phyloP scores from a whole-genome alignment of 352 stramenopile species.

The Globisporangium parvum region DNA sequence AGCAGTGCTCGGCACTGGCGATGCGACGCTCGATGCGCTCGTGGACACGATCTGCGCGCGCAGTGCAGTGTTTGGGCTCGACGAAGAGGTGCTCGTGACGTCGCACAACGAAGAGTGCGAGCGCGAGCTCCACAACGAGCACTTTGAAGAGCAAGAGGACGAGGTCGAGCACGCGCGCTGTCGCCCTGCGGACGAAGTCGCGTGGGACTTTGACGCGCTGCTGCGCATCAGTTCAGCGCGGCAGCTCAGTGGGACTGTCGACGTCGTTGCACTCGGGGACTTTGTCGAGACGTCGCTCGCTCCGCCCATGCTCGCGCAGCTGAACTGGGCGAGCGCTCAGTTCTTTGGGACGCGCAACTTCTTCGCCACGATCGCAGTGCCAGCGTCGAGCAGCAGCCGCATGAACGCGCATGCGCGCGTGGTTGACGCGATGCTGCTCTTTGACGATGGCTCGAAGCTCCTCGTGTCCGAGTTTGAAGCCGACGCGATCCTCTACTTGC shows the following conservation, averaged over 20 bases:
- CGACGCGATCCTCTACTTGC: slow-evolving; percentile 2
- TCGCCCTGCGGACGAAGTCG: slow-evolving; percentile 14
- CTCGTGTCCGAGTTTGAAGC: slow-evolving; percentile 9
- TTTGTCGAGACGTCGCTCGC: not conserved
- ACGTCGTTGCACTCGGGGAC: not conserved
- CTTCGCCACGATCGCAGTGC: slow-evolving; percentile 18
- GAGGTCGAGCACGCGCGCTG: slow-evolving; percentile 15
- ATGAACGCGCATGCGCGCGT: slow-evolving; percentile 25
- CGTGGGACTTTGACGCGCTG: slow-evolving; percentile 17
- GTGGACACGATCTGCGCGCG: slow-evolving; percentile 15
- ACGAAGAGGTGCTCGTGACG: slow-evolving; percentile 36
- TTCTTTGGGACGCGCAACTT: slow-evolving; percentile 46
- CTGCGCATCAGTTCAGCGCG: slow-evolving; percentile 11
- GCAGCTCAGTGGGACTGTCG: not conserved
- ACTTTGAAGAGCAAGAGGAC: slow-evolving; percentile 31
- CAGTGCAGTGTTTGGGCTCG: slow-evolving; percentile 21
- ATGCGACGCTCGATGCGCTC: slow-evolving; percentile 1
- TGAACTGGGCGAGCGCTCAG: slow-evolving; percentile 20
- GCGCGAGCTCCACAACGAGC: slow-evolving; percentile 48
- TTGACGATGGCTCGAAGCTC: slow-evolving; percentile 23
- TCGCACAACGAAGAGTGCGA: slow-evolving; percentile 45
- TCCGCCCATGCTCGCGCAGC: slow-evolving; percentile 8
- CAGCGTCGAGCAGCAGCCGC: not conserved
- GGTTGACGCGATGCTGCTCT: slow-evolving; percentile 33
- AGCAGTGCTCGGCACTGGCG: not conserved